Percentiles rank a stretch among this genome's conserved stretches.
phyloP scores from a whole-genome alignment of 371 early-diverging fungal species.

The Funneliformis caledonium region DNA sequence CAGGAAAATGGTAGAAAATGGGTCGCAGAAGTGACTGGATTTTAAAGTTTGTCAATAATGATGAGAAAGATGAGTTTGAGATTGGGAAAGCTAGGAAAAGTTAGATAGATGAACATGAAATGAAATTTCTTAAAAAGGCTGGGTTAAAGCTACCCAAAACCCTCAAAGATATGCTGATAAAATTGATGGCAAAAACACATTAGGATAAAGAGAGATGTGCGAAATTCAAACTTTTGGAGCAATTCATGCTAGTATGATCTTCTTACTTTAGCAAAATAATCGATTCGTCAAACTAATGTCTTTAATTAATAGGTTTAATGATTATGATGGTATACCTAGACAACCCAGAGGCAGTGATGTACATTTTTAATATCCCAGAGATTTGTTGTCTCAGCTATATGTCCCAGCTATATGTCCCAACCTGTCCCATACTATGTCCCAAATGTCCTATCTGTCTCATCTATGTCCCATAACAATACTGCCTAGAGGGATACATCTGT shows the following conservation, averaged over 20 bases:
- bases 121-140: constrained; percentile 11
- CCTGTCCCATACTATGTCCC: too few relatives aligned
- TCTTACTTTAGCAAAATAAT: background rate
- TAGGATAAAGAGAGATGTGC: background rate
- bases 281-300: background rate
- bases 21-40: constrained; percentile 27
- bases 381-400: too few relatives aligned
- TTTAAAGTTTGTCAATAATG: background rate
- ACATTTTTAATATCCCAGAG: too few relatives aligned
- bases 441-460: too few relatives aligned
- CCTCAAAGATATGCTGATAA: constrained; percentile 35
- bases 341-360: too few relatives aligned
- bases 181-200: constrained; percentile 23
- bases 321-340: constrained; percentile 12
- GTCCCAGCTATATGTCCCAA: too few relatives aligned
- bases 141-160: constrained; percentile 34
- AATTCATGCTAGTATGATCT: constrained; percentile 28
- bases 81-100: constrained; percentile 11
- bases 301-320: constrained; percentile 20
- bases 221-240: constrained; percentile 18
- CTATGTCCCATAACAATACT: too few relatives aligned
- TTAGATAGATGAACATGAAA: constrained; percentile 14
- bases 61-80: constrained; percentile 33
- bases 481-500: constrained; percentile 12
- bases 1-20: background rate